Evolutionary conservation across 768 basidiomycete species (phyloP), one percentile per base, ranked within the genome.

Genomic region (Suillus subluteus): DNA sequence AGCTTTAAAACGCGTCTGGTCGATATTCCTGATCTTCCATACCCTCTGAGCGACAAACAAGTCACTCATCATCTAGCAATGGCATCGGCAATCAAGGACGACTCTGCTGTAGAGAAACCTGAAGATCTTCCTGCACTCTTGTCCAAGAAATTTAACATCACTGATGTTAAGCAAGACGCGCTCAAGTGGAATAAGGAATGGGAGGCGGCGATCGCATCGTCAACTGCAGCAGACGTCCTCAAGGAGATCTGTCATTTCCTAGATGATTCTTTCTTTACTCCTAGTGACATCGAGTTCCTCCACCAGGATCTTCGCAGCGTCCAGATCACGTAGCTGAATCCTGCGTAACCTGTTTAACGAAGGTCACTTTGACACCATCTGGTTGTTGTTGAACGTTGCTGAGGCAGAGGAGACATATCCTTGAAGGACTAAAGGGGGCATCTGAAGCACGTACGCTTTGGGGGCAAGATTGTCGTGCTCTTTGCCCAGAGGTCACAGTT

Each of bases 181-280:
- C 43, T 59, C 30, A 69, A 62, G 30, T 73, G 72, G 72, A 64
- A 73, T 63, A 69, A 70, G 37, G 69, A 72, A 40, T 73, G 71
- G 69, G 72, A 73, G 46, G 67, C 67, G 44, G 66, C 58, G 30
- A 62, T 69, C 9, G 58, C 52, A 8, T 65, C 67, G n/a, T 62
- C 62, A n/a, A 65, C 62, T 6, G 58, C 71, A 13, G 64, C 59
- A 6, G 63, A 70, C 46, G 68, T 68, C 30, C 66, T 69, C 58
- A 41, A 66, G 46, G 43, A 26, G 18, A 62, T 71, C 1, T 41
- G 48, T 26, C 7, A 12, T 30, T 23, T 65, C 15, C 61, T 64
- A 52, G 56, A 44, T 7, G 32, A 16, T 43, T 46, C 30, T 40
- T 5, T 1, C 40, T 13, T 40, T 6, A 6, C 13, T 23, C 32